A percentile compares a stretch with the other conserved stretches of the same genome.
Conservation (phyloP, 2,329 filamentous ascomycete genomes). For the Diaporthe ilicicola region DNA sequence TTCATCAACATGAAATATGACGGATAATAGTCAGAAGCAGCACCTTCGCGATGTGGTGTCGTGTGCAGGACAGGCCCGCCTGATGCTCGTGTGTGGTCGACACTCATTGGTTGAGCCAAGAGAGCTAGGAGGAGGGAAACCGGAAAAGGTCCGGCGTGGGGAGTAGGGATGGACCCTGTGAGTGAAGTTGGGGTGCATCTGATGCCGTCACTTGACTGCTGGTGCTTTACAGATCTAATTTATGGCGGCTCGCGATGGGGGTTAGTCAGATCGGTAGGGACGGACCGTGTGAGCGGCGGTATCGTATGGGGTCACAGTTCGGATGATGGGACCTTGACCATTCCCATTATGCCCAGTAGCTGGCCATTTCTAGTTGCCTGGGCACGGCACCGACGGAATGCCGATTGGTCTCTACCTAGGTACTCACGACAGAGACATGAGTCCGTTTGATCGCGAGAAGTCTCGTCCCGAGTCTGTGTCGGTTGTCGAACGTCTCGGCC, state of each 20-base stretch:
- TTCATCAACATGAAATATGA: constrained; percentile 21
- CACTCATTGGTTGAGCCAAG: constrained; percentile 25
- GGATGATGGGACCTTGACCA: neutral
- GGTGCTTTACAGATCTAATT: constrained; percentile 36
- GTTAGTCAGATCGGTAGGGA: constrained; percentile 50
- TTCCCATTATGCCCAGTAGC: neutral
- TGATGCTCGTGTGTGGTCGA: constrained; percentile 22
- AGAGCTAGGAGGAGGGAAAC: constrained; percentile 38
- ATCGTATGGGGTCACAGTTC: constrained; percentile 28
- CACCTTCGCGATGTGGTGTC: constrained; percentile 2
- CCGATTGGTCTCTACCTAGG: neutral
- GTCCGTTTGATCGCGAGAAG: neutral
- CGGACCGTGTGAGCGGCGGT: constrained; percentile 51
- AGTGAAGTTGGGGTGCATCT: constrained; percentile 31
- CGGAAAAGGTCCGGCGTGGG: constrained; percentile 39
- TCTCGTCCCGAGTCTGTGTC: too few species aligned
- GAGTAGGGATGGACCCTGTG: constrained; percentile 36
- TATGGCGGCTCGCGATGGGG: constrained; percentile 42
- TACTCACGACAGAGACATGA: neutral
- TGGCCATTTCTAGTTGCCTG: neutral
- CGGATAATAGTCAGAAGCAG: neutral
- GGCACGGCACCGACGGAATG: too few species aligned
- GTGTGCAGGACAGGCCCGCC: neutral
- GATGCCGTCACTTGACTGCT: constrained; percentile 44
- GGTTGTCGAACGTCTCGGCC: neutral